Evolutionary conservation across 805 yeast species (phyloP), one percentile per base, ranked within the genome.

Genomic region (Kuraishia floccosa): DNA sequence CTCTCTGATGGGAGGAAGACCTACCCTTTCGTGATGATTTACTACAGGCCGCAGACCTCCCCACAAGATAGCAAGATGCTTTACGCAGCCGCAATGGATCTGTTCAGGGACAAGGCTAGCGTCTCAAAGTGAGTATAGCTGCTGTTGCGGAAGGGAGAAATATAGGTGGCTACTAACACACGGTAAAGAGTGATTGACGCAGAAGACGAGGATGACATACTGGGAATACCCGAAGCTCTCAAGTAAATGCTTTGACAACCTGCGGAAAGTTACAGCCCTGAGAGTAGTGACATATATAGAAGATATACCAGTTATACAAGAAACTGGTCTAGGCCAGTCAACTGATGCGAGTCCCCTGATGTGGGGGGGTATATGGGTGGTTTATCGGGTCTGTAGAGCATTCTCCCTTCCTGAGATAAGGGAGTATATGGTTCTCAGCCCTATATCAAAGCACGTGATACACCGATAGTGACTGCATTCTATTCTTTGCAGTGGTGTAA

Each of bases 81-180:
- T 30, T 86, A 85, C 44, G 96, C 96, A 1, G 94, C 91, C 4
- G 93, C 94, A 2, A 70, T 83, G 15, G 96, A 87, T 49, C 55
- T 78, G 39, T 66, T 87, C 35, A 67, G 89, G 51, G 75, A 71
- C 30, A 76, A 78, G 41, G 78, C 87, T n/a, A 84, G 85, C 12
- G 85, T 83, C n/a, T 59, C 71, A 19, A 53, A 46, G 53, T 48
- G 31, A 17, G 54, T 49, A 25, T 13, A 14, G 4, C 15, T 10
- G 5, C 10, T n/a, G n/a, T n/a, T n/a, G n/a, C n/a, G n/a, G n/a
- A n/a, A n/a, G n/a, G n/a, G n/a, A n/a, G n/a, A n/a, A n/a, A n/a
- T 17, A 22, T 12, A 23, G 6, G 7, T 47, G 46, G 49, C 47
- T 43, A 47, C 52, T 11, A 19, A 15, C 3, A 19, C 34, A 38